phyloP scores from a whole-genome alignment of 352 stramenopile species.

The Phytophthora kernoviae region DNA sequence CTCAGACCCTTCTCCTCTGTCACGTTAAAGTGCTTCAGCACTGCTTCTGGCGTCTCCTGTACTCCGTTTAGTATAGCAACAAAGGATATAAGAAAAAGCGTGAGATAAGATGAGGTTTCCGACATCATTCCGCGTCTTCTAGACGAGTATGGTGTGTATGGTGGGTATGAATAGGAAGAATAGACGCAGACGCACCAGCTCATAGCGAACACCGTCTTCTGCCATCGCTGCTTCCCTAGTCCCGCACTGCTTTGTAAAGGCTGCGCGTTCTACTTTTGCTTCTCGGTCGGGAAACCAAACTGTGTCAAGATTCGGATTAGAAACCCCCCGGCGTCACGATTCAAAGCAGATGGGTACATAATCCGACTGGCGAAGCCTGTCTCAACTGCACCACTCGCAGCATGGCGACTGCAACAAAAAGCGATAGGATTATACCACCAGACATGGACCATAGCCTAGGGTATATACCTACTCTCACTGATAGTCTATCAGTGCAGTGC shows the following conservation, averaged over 20 bases:
- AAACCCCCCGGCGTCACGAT: too few species aligned
- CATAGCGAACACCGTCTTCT: conserved; percentile 43
- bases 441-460: too few species aligned
- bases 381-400: too few species aligned
- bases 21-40: conserved; percentile 81
- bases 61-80: neutral
- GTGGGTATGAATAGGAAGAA: neutral
- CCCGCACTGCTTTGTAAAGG: neutral
- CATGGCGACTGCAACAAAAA: too few species aligned
- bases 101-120: too few species aligned
- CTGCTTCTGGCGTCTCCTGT: conserved; percentile 66
- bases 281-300: neutral
- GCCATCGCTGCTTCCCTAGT: conserved; percentile 20
- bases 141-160: neutral
- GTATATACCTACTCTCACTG: too few species aligned
- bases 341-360: too few species aligned
- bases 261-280: neutral
- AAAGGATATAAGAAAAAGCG: neutral
- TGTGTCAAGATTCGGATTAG: neutral
- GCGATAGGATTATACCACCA: too few species aligned
- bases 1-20: conserved; percentile 63
- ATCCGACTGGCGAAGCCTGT: too few species aligned
- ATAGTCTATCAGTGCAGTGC: too few species aligned
- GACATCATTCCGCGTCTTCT: neutral
- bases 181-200: conserved; percentile 31